phyloP scores from a whole-genome alignment of 192 early-diverging fungal species.

The Coemansia umbellata region DNA sequence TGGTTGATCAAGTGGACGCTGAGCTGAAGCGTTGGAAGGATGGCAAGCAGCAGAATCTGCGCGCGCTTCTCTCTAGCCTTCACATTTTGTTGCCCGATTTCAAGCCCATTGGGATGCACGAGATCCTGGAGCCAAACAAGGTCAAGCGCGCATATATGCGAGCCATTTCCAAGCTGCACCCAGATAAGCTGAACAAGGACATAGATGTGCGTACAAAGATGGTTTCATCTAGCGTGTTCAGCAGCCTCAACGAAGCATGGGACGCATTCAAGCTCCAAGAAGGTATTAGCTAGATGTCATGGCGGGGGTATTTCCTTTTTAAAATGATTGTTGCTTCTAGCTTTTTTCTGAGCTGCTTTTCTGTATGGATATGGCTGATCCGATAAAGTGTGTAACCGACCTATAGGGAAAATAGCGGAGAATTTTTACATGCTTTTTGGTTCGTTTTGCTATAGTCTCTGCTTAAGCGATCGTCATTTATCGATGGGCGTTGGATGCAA shows the following conservation, averaged over 20 bases:
- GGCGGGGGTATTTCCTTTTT: too few species aligned
- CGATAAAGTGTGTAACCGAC: too few species aligned
- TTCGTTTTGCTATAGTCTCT: background rate
- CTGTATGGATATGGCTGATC: too few species aligned
- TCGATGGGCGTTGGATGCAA: too few species aligned
- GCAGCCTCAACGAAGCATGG: constrained; percentile 90
- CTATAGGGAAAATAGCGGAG: constrained; percentile 19
- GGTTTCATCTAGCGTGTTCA: constrained; percentile 87
- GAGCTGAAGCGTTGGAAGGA: constrained; percentile 72
- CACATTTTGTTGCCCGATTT: constrained; percentile 79
- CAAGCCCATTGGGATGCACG: constrained; percentile 73
- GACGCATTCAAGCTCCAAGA: constrained; percentile 88
- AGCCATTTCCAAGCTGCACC: constrained; percentile 89
- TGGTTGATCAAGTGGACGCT: constrained; percentile 77
- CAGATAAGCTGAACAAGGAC: constrained; percentile 85
- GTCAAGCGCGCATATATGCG: constrained; percentile 93
- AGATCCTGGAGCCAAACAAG: constrained; percentile 78
- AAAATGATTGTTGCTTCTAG: too few species aligned
- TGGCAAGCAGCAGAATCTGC: constrained; percentile 87
- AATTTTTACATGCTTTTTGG: constrained; percentile 18
- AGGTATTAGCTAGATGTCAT: constrained; percentile 42
- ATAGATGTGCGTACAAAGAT: constrained; percentile 71
- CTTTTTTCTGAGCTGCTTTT: too few species aligned
- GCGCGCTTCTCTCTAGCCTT: constrained; percentile 80
- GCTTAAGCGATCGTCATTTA: background rate